A percentile compares a stretch with the other conserved stretches of the same genome.
Conservation (phyloP, 495 filamentous ascomycete genomes). For the Aspergillus nanangensis region DNA sequence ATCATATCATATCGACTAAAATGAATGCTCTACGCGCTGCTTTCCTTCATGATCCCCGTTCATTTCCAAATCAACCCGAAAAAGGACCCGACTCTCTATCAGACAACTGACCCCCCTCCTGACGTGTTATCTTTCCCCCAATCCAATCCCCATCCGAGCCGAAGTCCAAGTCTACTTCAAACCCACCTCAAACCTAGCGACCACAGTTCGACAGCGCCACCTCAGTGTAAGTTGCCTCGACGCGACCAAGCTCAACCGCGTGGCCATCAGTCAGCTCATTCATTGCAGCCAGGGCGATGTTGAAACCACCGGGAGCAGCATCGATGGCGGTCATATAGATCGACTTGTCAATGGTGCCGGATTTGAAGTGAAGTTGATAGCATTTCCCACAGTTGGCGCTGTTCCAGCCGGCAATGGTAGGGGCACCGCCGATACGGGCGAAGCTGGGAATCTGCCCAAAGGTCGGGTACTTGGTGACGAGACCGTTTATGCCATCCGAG, state of each 20-base stretch:
- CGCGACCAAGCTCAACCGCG: conserved; percentile 49
- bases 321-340: conserved; percentile 69
- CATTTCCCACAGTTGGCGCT: conserved; percentile 62
- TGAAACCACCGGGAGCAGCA: conserved; percentile 54
- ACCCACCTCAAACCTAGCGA: conserved; percentile 10
- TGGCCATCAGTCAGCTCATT: conserved; percentile 57
- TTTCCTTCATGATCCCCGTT: no score
- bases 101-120: no score
- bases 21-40: no score
- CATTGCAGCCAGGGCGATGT: conserved; percentile 62
- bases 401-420: conserved; percentile 57
- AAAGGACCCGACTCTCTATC: no score
- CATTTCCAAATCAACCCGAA: no score
- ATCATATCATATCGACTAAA: no score
- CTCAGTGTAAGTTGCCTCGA: conserved; percentile 46
- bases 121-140: no score
- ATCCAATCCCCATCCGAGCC: no score
- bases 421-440: conserved; percentile 59
- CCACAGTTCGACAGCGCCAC: conserved; percentile 39
- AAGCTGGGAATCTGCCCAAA: conserved; percentile 52
- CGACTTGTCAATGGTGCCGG: conserved; percentile 35
- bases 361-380: conserved; percentile 55
- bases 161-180: neutral
- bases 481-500: conserved; percentile 54
- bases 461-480: conserved; percentile 61